Evolutionary conservation across 441 rosid species (phyloP), one percentile per base, ranked within the genome.

Genomic region (Populus hybrid): DNA sequence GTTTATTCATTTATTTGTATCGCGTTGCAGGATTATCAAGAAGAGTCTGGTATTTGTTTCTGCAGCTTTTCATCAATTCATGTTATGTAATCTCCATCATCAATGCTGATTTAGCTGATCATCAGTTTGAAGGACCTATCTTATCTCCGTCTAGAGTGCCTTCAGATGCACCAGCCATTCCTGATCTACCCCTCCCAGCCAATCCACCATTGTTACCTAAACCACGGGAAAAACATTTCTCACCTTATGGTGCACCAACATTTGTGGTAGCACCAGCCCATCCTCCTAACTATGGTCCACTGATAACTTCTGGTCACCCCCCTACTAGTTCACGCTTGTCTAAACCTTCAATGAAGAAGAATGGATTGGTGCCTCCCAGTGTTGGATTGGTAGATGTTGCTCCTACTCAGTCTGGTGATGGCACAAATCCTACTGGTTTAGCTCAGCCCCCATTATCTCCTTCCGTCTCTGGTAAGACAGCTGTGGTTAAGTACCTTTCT

Each of bases 391-490:
- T 85, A 78, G 87, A 86, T 82, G 82, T 92, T 79, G 86, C 98
- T 80, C 99, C 99, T 63, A 68, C 89, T 74, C 94, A 87, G 73
- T 83, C 86, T 24, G 79, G 84, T 42, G 78, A 80, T 69, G 88
- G 92, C 76, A 83, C 85, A 74, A 71, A 87, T 79, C 87, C 93
- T 78, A 68, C 89, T 35, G 84, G 78, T 82, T 84, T 93, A 85
- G 80, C 94, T 76, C 88, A 92, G 83, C 97, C 99, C 59, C 97
- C 99, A 70, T 83, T 95, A 76, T 85, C 98, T 76, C 98, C 92
- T 71, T 81, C 83, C 69, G 72, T 84, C 68, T 90, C 97, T 26
- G 79, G 99, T 92, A 85, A 84, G 92, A 79, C 69, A 21, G 35
- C 79, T 74, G 65, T 30, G 12, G 23, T 35, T 63, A 42, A 73